These are phyloP conservation scores for Oryza rufipogon DNA, from an alignment of 176 grass and related monocot genomes.

Conservation along the genomic window DNA sequence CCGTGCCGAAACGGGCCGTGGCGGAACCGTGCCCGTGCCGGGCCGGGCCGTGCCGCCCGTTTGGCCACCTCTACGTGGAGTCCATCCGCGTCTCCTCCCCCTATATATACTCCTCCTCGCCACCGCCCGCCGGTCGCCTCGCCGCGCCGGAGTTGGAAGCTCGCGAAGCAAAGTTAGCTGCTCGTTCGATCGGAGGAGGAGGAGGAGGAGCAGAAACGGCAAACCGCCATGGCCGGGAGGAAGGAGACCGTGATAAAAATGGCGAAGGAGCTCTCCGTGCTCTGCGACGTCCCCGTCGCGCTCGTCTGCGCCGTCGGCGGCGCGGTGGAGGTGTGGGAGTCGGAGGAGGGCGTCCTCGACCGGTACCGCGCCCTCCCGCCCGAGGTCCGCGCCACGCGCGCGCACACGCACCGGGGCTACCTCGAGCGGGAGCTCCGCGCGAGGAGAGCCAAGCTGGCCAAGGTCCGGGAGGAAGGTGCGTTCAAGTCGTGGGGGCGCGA, in stretches of 20 bases:
- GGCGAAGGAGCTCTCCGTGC: constrained; percentile 17
- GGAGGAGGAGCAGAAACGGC: neutral
- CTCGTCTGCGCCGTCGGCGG: neutral
- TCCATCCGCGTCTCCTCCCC: neutral
- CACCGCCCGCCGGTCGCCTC: too few relatives aligned
- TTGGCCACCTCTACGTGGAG: too few relatives aligned
- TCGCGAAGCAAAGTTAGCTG: neutral
- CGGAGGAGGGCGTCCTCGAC: constrained; percentile 31
- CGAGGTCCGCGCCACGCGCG: constrained; percentile 22
- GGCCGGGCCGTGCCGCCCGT: too few relatives aligned
- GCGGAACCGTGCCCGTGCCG: too few relatives aligned
- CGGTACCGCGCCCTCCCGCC: constrained; percentile 30
- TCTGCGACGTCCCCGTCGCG: constrained; percentile 45
- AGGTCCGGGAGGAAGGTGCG: neutral
- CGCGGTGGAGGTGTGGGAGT: constrained; percentile 25
- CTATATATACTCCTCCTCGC: neutral
- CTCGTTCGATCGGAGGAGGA: neutral
- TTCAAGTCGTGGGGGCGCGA: constrained; percentile 20
- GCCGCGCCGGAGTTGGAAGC: neutral
- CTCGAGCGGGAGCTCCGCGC: constrained; percentile 16
- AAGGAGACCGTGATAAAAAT: constrained; percentile 5
- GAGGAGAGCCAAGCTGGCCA: constrained; percentile 42
- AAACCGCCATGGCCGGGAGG: constrained; percentile 13
- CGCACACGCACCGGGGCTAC: constrained; percentile 39
- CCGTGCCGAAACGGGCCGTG: too few relatives aligned